Conservation (phyloP, 305 asterid genomes). For the Solanum hybrid region DNA sequence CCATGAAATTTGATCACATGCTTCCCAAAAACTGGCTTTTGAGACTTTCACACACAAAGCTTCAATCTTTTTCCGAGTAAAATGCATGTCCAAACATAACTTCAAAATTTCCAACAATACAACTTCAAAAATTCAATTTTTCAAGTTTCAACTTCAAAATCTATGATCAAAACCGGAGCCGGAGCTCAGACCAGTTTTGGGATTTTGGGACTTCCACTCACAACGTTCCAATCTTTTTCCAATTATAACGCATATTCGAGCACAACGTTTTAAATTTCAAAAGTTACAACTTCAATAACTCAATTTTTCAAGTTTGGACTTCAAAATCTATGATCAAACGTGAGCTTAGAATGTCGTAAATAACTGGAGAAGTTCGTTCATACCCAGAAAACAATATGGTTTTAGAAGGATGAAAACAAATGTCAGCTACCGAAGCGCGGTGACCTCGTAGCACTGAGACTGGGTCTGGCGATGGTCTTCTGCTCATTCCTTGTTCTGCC, state of each 20-base stretch:
- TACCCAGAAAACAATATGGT: slow-evolving; percentile 60
- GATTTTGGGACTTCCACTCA: background rate
- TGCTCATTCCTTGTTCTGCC: slow-evolving; percentile 3
- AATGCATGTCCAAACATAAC: background rate
- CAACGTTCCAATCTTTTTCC: background rate
- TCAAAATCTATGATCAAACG: background rate
- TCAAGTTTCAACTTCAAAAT: background rate
- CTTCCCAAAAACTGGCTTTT: background rate
- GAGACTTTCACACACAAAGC: background rate
- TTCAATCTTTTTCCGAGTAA: background rate
- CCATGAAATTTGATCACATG: background rate
- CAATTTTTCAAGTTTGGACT: background rate
- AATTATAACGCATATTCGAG: background rate
- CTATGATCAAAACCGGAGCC: background rate
- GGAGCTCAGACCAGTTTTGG: background rate
- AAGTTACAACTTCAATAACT: background rate
- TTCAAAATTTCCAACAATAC: background rate
- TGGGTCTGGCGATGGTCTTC: slow-evolving; percentile 29
- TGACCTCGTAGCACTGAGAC: slow-evolving; percentile 39
- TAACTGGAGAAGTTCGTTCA: background rate
- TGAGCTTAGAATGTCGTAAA: background rate
- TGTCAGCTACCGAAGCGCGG: slow-evolving; percentile 74
- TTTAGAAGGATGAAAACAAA: slow-evolving; percentile 68
- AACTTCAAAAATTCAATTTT: background rate
- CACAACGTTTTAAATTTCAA: background rate